Evolutionary conservation across 1,284 basidiomycete genomes (phyloP).

Genomic region (Meira miltonrushii): DNA sequence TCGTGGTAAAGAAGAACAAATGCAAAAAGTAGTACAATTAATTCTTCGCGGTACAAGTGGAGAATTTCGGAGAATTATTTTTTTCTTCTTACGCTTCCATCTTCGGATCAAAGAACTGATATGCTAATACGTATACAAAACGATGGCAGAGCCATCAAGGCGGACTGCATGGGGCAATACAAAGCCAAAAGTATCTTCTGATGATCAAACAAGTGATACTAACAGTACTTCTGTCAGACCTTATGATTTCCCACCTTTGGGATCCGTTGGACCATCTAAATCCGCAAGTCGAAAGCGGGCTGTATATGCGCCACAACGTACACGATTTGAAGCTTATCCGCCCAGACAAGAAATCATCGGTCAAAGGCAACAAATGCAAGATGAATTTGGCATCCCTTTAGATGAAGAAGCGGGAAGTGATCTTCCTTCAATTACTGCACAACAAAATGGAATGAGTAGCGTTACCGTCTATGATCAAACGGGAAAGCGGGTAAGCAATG

Average conservation of each 20-base stretch:
- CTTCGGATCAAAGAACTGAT: not conserved
- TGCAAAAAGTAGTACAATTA: not conserved
- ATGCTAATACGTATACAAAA: too few species aligned
- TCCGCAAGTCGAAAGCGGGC: not conserved
- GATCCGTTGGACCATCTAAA: slow-evolving; percentile 6
- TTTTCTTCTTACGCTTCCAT: not conserved
- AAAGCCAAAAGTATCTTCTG: not conserved
- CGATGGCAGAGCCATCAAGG: not conserved
- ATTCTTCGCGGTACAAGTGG: not conserved
- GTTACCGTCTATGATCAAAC: slow-evolving; percentile 4
- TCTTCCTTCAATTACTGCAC: not conserved
- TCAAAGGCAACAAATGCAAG: not conserved
- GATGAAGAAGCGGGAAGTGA: not conserved
- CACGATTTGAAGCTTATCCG: slow-evolving; percentile 8
- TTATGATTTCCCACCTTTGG: slow-evolving; percentile 6
- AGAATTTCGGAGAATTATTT: not conserved
- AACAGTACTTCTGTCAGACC: not conserved
- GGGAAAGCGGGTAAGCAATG: not conserved
- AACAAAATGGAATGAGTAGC: slow-evolving; percentile 7
- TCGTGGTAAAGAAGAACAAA: not conserved
- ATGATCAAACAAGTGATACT: too few species aligned
- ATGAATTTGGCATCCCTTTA: not conserved
- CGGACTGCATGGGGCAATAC: not conserved
- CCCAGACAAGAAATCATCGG: not conserved
- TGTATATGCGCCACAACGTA: not conserved